Percentiles rank a stretch among this genome's conserved stretches.
These are phyloP conservation scores for Pestalotiopsis sp. DNA, from an alignment of 2,329 filamentous ascomycete genomes.

Conservation along the genomic window DNA sequence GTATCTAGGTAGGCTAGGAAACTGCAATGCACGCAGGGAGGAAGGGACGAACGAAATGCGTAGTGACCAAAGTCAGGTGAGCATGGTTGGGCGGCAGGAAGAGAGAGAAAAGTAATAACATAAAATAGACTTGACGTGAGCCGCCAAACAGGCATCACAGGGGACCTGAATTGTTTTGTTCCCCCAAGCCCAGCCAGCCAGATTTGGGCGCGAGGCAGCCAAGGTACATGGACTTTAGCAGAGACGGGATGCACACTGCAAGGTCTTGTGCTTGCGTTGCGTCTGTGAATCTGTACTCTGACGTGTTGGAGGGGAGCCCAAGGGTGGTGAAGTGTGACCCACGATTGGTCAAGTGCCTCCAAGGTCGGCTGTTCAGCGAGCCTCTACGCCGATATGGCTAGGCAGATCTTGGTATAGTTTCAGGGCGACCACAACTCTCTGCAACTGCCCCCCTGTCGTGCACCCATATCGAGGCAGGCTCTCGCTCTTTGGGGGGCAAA, in stretches of 20 bases:
- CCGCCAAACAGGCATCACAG: neutral
- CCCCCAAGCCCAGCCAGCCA: neutral
- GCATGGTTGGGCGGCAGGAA: neutral
- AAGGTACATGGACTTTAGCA: neutral
- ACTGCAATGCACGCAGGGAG: neutral
- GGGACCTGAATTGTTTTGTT: conserved; percentile 9
- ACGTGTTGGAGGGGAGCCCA: neutral
- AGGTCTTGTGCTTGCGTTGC: conserved; percentile 7
- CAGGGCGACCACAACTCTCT: conserved; percentile 6
- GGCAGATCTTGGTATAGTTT: conserved; percentile 11
- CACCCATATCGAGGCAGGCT: neutral
- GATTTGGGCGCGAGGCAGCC: neutral
- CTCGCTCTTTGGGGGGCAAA: neutral
- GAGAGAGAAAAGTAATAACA: neutral
- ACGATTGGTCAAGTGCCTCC: conserved; percentile 6
- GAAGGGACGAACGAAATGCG: neutral
- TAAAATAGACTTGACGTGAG: neutral
- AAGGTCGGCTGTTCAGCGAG: conserved; percentile 3
- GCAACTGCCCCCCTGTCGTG: neutral
- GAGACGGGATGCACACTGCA: conserved; percentile 8
- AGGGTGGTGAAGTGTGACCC: neutral
- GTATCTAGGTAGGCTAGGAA: neutral
- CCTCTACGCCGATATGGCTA: conserved; percentile 5
- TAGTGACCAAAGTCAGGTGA: conserved; percentile 10
- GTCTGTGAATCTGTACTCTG: neutral